phyloP scores from a whole-genome alignment of 257 asterid species.

The Rhazya stricta region DNA sequence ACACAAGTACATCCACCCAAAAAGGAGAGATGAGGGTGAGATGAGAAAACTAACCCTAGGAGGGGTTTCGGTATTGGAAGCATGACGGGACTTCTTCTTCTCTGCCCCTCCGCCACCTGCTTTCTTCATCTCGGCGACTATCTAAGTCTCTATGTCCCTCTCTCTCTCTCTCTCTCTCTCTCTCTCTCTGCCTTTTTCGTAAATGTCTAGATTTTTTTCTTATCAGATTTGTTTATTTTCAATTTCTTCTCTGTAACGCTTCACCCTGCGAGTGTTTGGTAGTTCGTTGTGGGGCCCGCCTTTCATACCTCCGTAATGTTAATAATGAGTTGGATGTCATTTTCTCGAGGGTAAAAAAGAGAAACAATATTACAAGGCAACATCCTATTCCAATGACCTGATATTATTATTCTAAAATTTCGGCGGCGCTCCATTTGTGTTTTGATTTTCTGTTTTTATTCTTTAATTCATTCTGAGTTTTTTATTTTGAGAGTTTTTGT shows the following conservation, averaged over 20 bases:
- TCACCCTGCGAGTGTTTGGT: not conserved
- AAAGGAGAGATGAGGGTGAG: not conserved
- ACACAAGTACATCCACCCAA: not conserved
- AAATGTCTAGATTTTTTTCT: not conserved
- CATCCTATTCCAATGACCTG: too few species aligned
- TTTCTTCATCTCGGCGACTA: conserved; percentile 51
- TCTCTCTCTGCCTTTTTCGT: conserved; percentile 8
- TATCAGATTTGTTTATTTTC: not conserved
- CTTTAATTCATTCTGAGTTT: too few species aligned
- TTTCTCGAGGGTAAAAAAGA: too few species aligned
- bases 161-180: conserved; percentile 10
- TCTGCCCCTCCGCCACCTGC: conserved; percentile 55
- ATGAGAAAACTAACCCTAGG: conserved; percentile 48
- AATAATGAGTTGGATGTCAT: too few species aligned
- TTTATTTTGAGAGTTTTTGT: too few species aligned
- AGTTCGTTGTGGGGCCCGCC: too few species aligned
- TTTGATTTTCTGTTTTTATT: too few species aligned
- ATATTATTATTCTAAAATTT: too few species aligned
- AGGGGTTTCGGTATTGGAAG: conserved; percentile 42
- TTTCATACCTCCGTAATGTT: too few species aligned
- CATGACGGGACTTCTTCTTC: conserved; percentile 61
- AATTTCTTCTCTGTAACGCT: not conserved
- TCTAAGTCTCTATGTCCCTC: not conserved
- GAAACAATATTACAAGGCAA: too few species aligned
- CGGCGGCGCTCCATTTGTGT: too few species aligned